phyloP scores from a whole-genome alignment of 257 asterid genomes.

The Euphrasia confusa region DNA sequence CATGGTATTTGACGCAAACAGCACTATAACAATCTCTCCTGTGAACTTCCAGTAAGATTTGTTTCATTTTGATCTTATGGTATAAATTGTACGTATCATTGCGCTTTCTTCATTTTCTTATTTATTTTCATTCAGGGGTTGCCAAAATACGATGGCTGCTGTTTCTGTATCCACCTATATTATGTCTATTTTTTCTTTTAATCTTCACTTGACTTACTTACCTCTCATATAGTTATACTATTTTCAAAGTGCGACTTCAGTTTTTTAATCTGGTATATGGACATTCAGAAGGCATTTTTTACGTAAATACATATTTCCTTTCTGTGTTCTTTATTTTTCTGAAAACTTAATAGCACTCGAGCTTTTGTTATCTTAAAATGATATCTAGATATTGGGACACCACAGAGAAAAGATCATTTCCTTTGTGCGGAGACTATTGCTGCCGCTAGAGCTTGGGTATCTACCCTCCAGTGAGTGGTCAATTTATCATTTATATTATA shows the following conservation, averaged over 20 bases:
- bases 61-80: conserved; percentile 15
- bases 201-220: conserved; percentile 4
- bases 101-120: conserved; percentile 22
- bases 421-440: conserved; percentile 97
- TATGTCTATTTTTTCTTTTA: conserved; percentile 2
- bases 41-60: conserved; percentile 88
- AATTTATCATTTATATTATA: conserved; percentile 22
- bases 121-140: conserved; percentile 54
- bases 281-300: background rate
- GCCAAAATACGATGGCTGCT: conserved; percentile 91
- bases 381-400: conserved; percentile 88
- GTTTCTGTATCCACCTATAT: conserved; percentile 86
- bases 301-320: background rate
- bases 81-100: conserved; percentile 12
- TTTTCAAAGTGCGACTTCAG: conserved; percentile 4
- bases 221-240: background rate
- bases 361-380: conserved; percentile 41
- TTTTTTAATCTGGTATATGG: conserved; percentile 3
- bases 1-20: conserved; percentile 80
- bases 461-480: conserved; percentile 87
- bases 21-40: conserved; percentile 88
- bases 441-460: conserved; percentile 95
- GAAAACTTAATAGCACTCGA: conserved; percentile 9
- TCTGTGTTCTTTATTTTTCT: background rate
- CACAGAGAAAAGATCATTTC: conserved; percentile 84